A percentile compares a stretch with the other conserved stretches of the same genome.
phyloP scores from a whole-genome alignment of 2,329 filamentous ascomycete species.

The Aschersonia sp. region DNA sequence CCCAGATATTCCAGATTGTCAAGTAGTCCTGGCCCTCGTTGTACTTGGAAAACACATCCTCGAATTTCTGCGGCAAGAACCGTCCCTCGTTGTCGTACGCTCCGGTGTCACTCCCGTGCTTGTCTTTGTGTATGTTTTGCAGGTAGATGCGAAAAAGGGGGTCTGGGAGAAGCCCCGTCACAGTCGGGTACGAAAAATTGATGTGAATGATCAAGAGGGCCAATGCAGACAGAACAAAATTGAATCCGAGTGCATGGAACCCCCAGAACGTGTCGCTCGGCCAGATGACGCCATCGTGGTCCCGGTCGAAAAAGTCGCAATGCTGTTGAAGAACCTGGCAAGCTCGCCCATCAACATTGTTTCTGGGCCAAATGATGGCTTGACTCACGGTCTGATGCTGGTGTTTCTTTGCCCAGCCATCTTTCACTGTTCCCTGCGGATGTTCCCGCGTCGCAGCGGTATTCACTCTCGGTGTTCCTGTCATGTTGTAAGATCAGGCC shows the following conservation, averaged over 20 bases:
- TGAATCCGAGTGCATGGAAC: constrained; percentile 24
- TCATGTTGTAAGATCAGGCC: neutral
- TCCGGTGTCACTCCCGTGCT: constrained; percentile 30
- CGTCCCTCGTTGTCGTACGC: constrained; percentile 32
- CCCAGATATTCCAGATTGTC: constrained; percentile 18
- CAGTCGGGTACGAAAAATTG: constrained; percentile 30
- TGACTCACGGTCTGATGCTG: constrained; percentile 14
- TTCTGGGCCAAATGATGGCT: neutral
- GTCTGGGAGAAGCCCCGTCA: constrained; percentile 20
- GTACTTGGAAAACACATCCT: constrained; percentile 35
- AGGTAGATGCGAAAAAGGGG: constrained; percentile 22
- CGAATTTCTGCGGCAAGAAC: constrained; percentile 32
- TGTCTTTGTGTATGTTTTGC: constrained; percentile 23
- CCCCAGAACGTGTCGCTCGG: constrained; percentile 23
- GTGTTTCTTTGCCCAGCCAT: constrained; percentile 15
- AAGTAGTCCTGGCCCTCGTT: constrained; percentile 22
- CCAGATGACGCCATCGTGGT: constrained; percentile 23
- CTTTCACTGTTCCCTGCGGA: constrained; percentile 18
- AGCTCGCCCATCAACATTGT: neutral
- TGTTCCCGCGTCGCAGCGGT: constrained; percentile 18
- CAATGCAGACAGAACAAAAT: constrained; percentile 21
- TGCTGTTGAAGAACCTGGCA: constrained; percentile 21
- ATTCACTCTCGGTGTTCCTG: constrained; percentile 19
- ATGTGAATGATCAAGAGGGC: constrained; percentile 23
- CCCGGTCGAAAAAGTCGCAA: constrained; percentile 23